These are phyloP conservation scores for Mortierella sp. DNA, from an alignment of 371 early-diverging fungal species.

Conservation along the genomic window DNA sequence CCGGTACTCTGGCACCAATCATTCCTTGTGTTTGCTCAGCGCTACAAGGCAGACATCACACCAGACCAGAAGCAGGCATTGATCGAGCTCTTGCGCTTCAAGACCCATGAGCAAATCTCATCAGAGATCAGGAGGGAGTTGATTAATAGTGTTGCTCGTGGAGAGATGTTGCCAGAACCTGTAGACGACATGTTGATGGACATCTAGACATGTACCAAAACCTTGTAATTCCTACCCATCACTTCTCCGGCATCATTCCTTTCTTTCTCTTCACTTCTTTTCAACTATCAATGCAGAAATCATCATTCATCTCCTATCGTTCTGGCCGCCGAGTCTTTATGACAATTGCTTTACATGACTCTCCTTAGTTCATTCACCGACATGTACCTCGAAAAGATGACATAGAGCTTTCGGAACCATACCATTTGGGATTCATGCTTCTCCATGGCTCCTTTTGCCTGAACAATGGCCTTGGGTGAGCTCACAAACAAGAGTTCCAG, in stretches of 20 bases:
- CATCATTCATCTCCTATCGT: no score
- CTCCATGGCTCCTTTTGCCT: constrained; percentile 79
- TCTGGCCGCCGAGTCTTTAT: no score
- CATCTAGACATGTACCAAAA: constrained; percentile 15
- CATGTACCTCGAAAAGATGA: constrained; percentile 96
- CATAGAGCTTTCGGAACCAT: constrained; percentile 96
- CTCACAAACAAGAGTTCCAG: constrained; percentile 63
- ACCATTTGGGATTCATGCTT: constrained; percentile 90
- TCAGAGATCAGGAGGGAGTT: constrained; percentile 95
- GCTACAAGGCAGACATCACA: constrained; percentile 96
- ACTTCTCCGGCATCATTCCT: not conserved
- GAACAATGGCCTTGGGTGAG: constrained; percentile 56
- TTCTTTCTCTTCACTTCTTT: constrained; percentile 4
- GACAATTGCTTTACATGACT: constrained; percentile 54
- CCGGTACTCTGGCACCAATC: constrained; percentile 99
- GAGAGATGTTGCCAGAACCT: constrained; percentile 63
- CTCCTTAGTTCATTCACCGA: constrained; percentile 75
- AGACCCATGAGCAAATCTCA: constrained; percentile 85
- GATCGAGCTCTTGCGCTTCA: constrained; percentile 80
- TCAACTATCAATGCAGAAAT: constrained; percentile 9
- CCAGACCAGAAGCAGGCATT: constrained; percentile 94
- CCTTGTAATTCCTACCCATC: constrained; percentile 1
- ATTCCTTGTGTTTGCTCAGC: constrained; percentile 93
- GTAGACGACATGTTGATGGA: constrained; percentile 54
- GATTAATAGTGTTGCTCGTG: constrained; percentile 69